phyloP scores from a whole-genome alignment of 2,329 filamentous ascomycete species.

The Pseudogymnoascus sp. region DNA sequence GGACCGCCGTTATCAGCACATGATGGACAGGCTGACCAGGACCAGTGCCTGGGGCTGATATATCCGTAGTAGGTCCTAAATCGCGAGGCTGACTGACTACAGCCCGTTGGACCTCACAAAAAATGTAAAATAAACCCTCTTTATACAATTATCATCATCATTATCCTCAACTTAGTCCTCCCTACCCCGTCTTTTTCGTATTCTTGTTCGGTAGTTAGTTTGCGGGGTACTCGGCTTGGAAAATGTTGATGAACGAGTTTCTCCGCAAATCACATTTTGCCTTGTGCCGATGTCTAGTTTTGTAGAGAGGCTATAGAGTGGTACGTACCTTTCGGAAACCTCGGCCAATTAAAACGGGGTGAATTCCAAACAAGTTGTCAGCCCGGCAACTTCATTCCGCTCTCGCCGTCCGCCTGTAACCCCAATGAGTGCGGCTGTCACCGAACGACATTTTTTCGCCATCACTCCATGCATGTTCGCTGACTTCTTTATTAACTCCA shows the following conservation, averaged over 20 bases:
- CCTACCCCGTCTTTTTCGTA: not conserved
- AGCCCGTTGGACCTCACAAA: not conserved
- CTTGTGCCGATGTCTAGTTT: not conserved
- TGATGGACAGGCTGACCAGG: not conserved
- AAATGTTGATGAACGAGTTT: conserved; percentile 4
- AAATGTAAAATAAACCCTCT: not conserved
- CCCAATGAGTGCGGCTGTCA: conserved; percentile 6
- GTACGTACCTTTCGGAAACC: conserved; percentile 1
- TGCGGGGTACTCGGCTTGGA: not conserved
- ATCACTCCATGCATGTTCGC: not conserved
- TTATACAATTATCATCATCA: not conserved
- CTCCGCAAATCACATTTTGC: not conserved
- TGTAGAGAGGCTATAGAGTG: not conserved
- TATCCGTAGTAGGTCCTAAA: not conserved
- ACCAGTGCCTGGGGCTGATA: not conserved
- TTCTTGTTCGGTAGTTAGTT: not conserved
- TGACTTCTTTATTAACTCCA: not conserved
- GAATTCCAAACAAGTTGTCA: not conserved
- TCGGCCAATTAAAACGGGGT: conserved; percentile 4
- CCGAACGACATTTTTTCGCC: not conserved
- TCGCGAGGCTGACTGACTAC: not conserved
- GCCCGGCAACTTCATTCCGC: not conserved
- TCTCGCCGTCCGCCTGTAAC: not conserved
- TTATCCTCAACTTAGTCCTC: not conserved
- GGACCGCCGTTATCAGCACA: not conserved